Evolutionary conservation across 805 yeast species (phyloP).

Genomic region (Teunomyces cretensis): DNA sequence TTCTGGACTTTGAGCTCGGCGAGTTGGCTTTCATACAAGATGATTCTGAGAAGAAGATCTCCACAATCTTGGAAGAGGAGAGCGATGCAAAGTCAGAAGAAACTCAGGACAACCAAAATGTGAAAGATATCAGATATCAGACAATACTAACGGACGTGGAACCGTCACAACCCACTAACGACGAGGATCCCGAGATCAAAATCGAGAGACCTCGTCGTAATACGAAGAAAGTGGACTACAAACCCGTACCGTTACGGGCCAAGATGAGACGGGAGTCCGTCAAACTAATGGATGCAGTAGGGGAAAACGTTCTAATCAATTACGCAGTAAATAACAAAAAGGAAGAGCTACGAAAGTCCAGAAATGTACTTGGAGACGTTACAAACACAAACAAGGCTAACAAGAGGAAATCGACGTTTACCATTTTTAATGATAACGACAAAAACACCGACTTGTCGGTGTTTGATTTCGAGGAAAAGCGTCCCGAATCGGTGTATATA

Average conservation of each 20-base stretch:
- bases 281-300: conserved; percentile 61
- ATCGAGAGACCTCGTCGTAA: conserved; percentile 45
- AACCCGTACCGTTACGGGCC: conserved; percentile 62
- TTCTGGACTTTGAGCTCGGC: conserved; percentile 1
- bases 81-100: not conserved
- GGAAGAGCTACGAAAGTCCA: conserved; percentile 1
- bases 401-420: not conserved
- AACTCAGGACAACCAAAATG: not conserved
- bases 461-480: conserved; percentile 10
- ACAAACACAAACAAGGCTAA: conserved; percentile 2
- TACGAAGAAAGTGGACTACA: conserved; percentile 61
- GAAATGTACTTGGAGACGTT: conserved; percentile 7
- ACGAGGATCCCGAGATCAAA: not conserved
- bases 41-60: conserved; percentile 2
- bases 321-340: conserved; percentile 8
- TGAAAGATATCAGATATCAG: not conserved
- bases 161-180: not conserved
- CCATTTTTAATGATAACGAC: conserved; percentile 26
- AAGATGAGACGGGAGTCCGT: conserved; percentile 70
- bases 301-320: conserved; percentile 24
- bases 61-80: not conserved
- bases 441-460: conserved; percentile 6
- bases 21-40: not conserved
- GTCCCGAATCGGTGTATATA: conserved; percentile 6
- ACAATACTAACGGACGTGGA: not conserved